Conservation (phyloP, 2,329 filamentous ascomycete species). For the Myriosclerotinia duriaeana region DNA sequence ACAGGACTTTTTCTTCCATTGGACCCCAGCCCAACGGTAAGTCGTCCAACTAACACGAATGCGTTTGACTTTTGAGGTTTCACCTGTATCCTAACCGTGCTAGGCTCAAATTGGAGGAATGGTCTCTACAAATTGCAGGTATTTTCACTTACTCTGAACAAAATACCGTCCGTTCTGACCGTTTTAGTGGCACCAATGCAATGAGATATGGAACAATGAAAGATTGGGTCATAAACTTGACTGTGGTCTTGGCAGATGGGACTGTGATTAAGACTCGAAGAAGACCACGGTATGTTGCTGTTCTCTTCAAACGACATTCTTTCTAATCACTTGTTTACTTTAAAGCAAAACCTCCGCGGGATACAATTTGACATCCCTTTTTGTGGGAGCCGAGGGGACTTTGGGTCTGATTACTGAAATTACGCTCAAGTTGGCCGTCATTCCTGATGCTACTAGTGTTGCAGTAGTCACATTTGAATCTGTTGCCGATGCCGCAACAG, state of each 20-base stretch:
- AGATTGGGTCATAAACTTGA: conserved; percentile 81
- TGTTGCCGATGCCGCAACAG: conserved; percentile 70
- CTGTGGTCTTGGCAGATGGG: conserved; percentile 76
- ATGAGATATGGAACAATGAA: conserved; percentile 84
- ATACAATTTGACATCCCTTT: conserved; percentile 77
- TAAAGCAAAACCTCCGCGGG: conserved; percentile 69
- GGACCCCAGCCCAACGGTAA: conserved; percentile 62
- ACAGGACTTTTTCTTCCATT: conserved; percentile 85
- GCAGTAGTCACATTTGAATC: conserved; percentile 75
- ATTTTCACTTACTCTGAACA: not conserved
- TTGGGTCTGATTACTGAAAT: conserved; percentile 78
- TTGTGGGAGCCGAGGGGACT: conserved; percentile 79
- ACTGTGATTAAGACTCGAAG: conserved; percentile 74
- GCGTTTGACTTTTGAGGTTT: not conserved
- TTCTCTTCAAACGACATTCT: not conserved
- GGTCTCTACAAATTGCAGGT: conserved; percentile 68
- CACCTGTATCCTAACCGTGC: not conserved
- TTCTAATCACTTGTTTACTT: conserved; percentile 13
- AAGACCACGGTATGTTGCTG: conserved; percentile 53
- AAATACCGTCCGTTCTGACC: not conserved
- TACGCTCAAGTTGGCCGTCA: conserved; percentile 74
- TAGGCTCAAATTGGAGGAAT: conserved; percentile 75
- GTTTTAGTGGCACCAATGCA: conserved; percentile 68
- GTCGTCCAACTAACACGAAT: not conserved
- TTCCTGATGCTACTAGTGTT: conserved; percentile 72